Base-by-base conservation (phyloP, 345 rosid species). In the Aquilaria malaccensis region DNA sequence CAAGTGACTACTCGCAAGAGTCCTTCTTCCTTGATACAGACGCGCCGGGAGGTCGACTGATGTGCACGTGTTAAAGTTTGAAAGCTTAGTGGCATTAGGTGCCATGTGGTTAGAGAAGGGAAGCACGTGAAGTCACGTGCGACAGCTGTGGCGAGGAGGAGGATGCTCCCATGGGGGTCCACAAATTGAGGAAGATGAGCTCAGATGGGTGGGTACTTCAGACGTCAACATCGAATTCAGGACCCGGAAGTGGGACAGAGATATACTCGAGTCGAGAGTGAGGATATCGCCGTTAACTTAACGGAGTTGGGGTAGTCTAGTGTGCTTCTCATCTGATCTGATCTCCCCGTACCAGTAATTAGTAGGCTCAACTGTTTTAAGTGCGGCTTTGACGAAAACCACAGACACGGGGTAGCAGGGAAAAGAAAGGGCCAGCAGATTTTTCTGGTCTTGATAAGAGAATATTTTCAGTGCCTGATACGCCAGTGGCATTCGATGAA, bases 141-240 rank as follows among this genome's bases (percentile, higher is more conserved):
- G 47, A 1, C 13, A 14, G 13, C 2, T n/a, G 55, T 33, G 13
- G 58, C 55, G 37, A 37, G 43, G 7, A 37, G 43, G 43, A 4
- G 43, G 7, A 7, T 45, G 48, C 13, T 41, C 3, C 33, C 4
- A 2, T 22, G 22, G 11, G 69, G 77, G 80, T 2, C 67, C 79
- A 76, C 12, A 47, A 31, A 74, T 57, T 56, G 60, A 15, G 68
- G 49, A 68, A 57, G 71, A 62, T 80, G 70, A 62, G 74, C 64
- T 74, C 69, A 30, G 55, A 54, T 52, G 62, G 50, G 48, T 11
- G 69, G 50, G 69, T 43, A 67, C 69, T 77, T 72, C 77, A 74
- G 80, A 76, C 80, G 83, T 83, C 83, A 65, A 76, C 88, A 59
- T 83, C 81, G 74, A 11, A 55, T 69, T 71, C 48, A 50, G 87